Conservation (phyloP, 441 rosid genomes). For the Euphorbia corollata region DNA sequence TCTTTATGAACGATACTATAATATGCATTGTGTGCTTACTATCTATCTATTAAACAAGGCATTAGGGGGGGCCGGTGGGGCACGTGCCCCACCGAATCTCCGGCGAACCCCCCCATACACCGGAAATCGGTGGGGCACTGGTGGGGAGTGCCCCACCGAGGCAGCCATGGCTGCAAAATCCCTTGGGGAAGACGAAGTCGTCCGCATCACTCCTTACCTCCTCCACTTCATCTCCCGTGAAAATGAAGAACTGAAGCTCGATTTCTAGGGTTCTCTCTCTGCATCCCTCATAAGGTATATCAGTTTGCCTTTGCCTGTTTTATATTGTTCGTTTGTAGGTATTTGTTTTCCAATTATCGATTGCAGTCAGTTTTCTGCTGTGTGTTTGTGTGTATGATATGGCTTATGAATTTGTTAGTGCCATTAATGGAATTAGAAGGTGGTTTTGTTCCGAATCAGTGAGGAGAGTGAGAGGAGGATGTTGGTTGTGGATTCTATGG, state of each 20-base stretch:
- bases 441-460: constrained; percentile 5
- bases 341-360: not conserved
- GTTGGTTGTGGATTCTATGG: constrained; percentile 33
- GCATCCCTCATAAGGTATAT: not conserved
- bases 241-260: constrained; percentile 76
- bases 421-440: not conserved
- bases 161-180: no score
- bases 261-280: constrained; percentile 30
- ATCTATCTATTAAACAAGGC: constrained; percentile 2
- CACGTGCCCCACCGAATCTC: no score
- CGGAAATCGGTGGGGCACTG: no score
- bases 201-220: constrained; percentile 65
- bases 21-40: not conserved
- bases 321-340: not conserved
- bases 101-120: no score
- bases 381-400: no score
- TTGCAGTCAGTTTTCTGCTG: not conserved
- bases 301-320: not conserved
- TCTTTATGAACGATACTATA: not conserved
- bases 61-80: no score
- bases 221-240: constrained; percentile 60
- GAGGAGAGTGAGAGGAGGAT: constrained; percentile 36
- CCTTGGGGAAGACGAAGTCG: no score
- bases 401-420: no score
- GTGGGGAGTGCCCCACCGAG: no score